Evolutionary conservation across 768 basidiomycete species (phyloP).

Genomic region (Hygrophoropsis aurantiaca): DNA sequence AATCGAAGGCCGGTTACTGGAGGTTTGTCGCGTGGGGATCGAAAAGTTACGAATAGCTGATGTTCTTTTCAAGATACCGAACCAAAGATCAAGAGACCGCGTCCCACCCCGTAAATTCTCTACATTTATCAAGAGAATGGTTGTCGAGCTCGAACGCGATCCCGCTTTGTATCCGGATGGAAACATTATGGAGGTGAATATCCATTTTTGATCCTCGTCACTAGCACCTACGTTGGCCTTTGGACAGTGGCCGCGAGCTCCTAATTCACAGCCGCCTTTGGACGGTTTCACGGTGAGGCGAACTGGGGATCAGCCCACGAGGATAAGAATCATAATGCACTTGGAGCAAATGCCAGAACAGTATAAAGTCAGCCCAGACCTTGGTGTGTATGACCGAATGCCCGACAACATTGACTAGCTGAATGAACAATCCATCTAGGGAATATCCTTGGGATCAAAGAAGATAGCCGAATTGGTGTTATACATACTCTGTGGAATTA

Average conservation of each 20-base stretch:
- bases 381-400: slow-evolving; percentile 46
- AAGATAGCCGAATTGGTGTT: slow-evolving; percentile 80
- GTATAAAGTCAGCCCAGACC: slow-evolving; percentile 74
- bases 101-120: slow-evolving; percentile 75
- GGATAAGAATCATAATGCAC: slow-evolving; percentile 81
- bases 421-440: slow-evolving; percentile 34
- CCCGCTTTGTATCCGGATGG: slow-evolving; percentile 76
- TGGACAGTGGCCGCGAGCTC: slow-evolving; percentile 60
- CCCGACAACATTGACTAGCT: background rate
- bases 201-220: background rate
- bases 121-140: slow-evolving; percentile 77
- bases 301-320: slow-evolving; percentile 76
- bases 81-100: slow-evolving; percentile 65
- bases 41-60: background rate
- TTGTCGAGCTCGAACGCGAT: slow-evolving; percentile 87
- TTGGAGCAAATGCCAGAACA: slow-evolving; percentile 87
- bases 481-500: slow-evolving; percentile 90
- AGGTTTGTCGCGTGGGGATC: slow-evolving; percentile 47
- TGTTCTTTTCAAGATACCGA: slow-evolving; percentile 43
- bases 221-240: background rate
- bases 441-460: slow-evolving; percentile 72
- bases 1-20: slow-evolving; percentile 84
- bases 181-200: slow-evolving; percentile 81
- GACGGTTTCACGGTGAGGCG: slow-evolving; percentile 88
- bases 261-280: slow-evolving; percentile 56